A percentile compares a stretch with the other conserved stretches of the same genome.
Conservation (phyloP, 1,284 basidiomycete genomes). For the Heterobasidion parviporum region DNA sequence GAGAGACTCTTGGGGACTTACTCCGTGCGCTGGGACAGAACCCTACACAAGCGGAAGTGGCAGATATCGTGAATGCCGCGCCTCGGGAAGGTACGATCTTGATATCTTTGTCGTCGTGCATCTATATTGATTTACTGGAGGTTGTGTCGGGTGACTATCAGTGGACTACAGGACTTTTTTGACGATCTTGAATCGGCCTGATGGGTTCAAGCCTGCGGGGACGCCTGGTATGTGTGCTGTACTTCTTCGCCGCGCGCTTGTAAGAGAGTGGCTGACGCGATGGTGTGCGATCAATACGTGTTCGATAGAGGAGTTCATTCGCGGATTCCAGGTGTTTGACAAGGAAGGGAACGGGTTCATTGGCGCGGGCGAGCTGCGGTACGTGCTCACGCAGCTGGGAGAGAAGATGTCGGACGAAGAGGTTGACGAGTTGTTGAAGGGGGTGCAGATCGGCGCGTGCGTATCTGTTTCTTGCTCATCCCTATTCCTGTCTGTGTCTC, state of each 20-base stretch:
- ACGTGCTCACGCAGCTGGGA: conserved; percentile 92
- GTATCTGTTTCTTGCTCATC: conserved; percentile 22
- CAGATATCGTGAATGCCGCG: conserved; percentile 67
- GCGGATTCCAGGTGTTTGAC: conserved; percentile 99
- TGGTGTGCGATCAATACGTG: not conserved
- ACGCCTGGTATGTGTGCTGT: conserved; percentile 63
- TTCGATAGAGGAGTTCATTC: conserved; percentile 91
- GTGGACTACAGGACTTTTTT: conserved; percentile 90
- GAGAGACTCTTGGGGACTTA: conserved; percentile 91
- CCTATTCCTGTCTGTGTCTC: not conserved
- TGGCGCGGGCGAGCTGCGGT: conserved; percentile 86
- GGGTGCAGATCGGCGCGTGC: conserved; percentile 81
- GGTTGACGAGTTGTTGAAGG: conserved; percentile 96
- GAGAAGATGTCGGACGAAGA: conserved; percentile 98
- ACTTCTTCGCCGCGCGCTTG: not conserved
- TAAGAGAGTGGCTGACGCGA: not conserved
- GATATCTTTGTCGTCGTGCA: not conserved
- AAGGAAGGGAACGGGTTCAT: conserved; percentile 98
- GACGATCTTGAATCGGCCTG: conserved; percentile 87
- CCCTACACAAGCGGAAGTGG: conserved; percentile 94
- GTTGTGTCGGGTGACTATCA: conserved; percentile 24
- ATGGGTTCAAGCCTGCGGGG: conserved; percentile 94
- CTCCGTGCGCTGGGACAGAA: conserved; percentile 95
- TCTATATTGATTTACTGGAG: not conserved
- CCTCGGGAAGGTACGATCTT: conserved; percentile 63